Base-by-base conservation (phyloP, 805 yeast genomes). In the Zygoascus bituminiphila region DNA sequence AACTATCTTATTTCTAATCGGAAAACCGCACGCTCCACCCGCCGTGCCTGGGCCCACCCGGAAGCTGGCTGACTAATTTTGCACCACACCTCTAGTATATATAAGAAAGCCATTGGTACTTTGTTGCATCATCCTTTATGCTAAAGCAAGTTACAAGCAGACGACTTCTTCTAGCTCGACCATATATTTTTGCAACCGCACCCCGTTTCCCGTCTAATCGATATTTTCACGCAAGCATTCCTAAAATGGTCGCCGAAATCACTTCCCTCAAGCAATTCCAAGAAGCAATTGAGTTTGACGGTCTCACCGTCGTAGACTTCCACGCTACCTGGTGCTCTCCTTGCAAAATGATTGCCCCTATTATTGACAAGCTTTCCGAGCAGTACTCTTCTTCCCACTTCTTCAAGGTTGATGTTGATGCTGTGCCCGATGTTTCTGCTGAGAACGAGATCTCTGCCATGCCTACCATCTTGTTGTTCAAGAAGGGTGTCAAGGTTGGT, bases 251-350 rank as follows among this genome's bases (percentile, higher is more conserved):
- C 57, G 55, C 70, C 58, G 75, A 71, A 60, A 67, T 82, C 51
- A 56, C 66, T 14, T 57, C 74, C 48, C 66, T 71, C 51, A 67
- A 53, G 42, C 89, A 88, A 66, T 91, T 89, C 76, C 71, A 77
- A 47, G 72, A 74, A 51, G 83, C 81, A 56, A 76, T 83, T 62
- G 59, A 68, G 50, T 74, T 73, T 61, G 78, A 77, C 57, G 85
- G 84, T 60, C 75, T 88, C 63, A 89, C 88, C 58, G 89, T 93
- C 59, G 87, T 93, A 58, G 98, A 93, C 74, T 93, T 91, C 75
- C 89, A 79, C 65, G 98, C 98, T 61, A 81, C 89, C 53, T 93
- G 98, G 97, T 91, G 98, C 71, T 97, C 97, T 59, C 98, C 98
- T 54, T 91, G 98, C 77, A 93, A 91, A 78, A 73, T 87, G 72